Base-by-base conservation (phyloP, 768 basidiomycete genomes). In the Kwoniella dejecticola region DNA sequence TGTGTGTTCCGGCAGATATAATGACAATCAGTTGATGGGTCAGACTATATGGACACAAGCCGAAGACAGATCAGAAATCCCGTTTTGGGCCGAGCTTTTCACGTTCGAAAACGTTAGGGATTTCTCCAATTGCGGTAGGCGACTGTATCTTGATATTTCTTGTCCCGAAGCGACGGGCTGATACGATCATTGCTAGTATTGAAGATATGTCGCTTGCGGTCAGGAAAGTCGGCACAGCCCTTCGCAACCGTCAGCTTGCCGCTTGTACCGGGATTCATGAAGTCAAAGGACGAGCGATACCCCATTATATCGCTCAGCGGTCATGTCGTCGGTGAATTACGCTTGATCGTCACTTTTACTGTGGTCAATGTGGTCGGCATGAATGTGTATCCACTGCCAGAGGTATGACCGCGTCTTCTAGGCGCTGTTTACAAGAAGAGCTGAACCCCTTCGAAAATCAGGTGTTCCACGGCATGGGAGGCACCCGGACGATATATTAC, bases 1-100 rank as follows among this genome's bases (percentile, higher is more conserved):
- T 36, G 5, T 33, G 17, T 38, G 12, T 33, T 31, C 21, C 13
- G 38, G 17, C 44, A 66, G 64, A 26, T 41, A 40, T 12, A 30
- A 59, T 17, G 58, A 67, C 36, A 45, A 45, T 4, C 17, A 26
- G 15, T 19, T 62, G 7, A 41, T 60, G 12, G 66, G 48, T 1
- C 44, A 62, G 12, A 63, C 66, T 26, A 63, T 62, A n/a, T 66
- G 60, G 60, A 24, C 24, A 13, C 30, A 60, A 40, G 66, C 62
- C 5, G 54, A 59, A 45, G 57, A 56, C 15, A 44, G 31, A 2
- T 31, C 42, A 0, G 23, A 23, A 11, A 36, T 44, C 3, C 63
- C 63, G 2, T 69, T 69, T 44, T 65, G 67, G 67, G 63, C 60
- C 1, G 63, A 69, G 27, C 26, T 47, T 1, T 60, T 69, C 30